Conservation (phyloP, 108 stramenopile species). For the Skeletonema menzelii region DNA sequence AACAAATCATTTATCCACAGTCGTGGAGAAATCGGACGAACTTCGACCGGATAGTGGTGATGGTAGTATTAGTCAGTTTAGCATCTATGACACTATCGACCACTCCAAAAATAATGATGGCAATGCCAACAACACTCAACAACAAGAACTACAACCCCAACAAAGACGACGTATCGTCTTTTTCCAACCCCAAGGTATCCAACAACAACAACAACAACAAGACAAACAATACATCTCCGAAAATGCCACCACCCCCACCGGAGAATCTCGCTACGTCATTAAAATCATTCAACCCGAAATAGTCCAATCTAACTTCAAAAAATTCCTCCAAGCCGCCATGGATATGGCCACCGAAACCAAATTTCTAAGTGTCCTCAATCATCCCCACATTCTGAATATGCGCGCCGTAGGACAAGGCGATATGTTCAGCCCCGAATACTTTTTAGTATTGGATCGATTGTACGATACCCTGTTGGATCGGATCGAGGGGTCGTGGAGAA, state of each 20-base stretch:
- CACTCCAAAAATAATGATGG: not conserved
- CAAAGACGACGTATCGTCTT: conserved; percentile 2
- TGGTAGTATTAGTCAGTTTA: not conserved
- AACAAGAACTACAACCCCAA: not conserved
- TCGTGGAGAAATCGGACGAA: not conserved
- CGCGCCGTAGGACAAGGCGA: conserved; percentile 39
- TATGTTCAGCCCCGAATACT: conserved; percentile 54
- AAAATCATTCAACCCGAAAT: conserved; percentile 33
- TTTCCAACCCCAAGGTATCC: not conserved
- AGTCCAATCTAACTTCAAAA: conserved; percentile 17
- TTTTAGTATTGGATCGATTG: conserved; percentile 43
- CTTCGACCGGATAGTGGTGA: not conserved
- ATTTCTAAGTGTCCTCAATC: conserved; percentile 31
- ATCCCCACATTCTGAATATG: conserved; percentile 32
- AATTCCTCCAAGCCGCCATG: conserved; percentile 43
- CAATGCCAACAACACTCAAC: not conserved
- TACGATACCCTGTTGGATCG: conserved; percentile 32
- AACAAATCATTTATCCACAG: not conserved
- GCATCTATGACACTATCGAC: not conserved
- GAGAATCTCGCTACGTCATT: conserved; percentile 30
- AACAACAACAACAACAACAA: not conserved
- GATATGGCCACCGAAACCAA: conserved; percentile 45
- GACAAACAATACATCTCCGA: conserved; percentile 20
- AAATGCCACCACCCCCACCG: conserved; percentile 10
- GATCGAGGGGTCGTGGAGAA: conserved; percentile 29